phyloP scores from a whole-genome alignment of 805 yeast species.

The Candida xiaguanensis region DNA sequence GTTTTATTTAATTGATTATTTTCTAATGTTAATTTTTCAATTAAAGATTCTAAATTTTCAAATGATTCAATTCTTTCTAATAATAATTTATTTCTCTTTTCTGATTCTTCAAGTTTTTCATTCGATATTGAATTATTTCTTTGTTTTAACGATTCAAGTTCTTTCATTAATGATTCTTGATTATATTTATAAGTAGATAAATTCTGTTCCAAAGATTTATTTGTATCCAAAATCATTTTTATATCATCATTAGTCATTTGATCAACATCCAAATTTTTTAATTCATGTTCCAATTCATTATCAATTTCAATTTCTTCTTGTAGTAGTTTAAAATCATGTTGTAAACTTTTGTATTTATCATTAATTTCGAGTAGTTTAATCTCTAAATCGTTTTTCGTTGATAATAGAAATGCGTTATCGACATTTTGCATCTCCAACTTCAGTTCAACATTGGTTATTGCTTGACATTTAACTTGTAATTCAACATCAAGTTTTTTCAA shows the following conservation, averaged over 20 bases:
- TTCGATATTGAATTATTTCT: slow-evolving; percentile 14
- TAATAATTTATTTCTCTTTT: slow-evolving; percentile 21
- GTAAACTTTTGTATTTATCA: slow-evolving; percentile 24
- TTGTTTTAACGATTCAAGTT: slow-evolving; percentile 13
- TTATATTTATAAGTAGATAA: slow-evolving; percentile 24
- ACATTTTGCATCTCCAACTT: slow-evolving; percentile 29
- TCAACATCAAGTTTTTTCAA: slow-evolving; percentile 15
- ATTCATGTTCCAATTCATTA: slow-evolving; percentile 33
- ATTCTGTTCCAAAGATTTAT: slow-evolving; percentile 36
- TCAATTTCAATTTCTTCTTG: slow-evolving; percentile 36
- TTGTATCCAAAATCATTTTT: slow-evolving; percentile 24
- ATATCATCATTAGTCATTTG: slow-evolving; percentile 16
- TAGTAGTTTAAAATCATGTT: slow-evolving; percentile 26
- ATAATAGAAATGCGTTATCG: slow-evolving; percentile 43
- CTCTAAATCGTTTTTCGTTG: slow-evolving; percentile 27
- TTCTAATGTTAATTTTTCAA: slow-evolving; percentile 31
- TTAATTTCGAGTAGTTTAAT: slow-evolving; percentile 22
- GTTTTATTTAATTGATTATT: slow-evolving; percentile 33
- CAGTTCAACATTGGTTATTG: slow-evolving; percentile 14
- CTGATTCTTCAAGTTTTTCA: slow-evolving; percentile 19
- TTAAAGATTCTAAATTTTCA: slow-evolving; percentile 31
- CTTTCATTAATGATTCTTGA: slow-evolving; percentile 19
- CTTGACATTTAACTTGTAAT: slow-evolving; percentile 6
- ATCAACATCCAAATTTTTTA: slow-evolving; percentile 15
- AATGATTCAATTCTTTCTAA: slow-evolving; percentile 31